Conservation (phyloP, 1,139 yeast genomes). For the Geotrichum restrictum region DNA sequence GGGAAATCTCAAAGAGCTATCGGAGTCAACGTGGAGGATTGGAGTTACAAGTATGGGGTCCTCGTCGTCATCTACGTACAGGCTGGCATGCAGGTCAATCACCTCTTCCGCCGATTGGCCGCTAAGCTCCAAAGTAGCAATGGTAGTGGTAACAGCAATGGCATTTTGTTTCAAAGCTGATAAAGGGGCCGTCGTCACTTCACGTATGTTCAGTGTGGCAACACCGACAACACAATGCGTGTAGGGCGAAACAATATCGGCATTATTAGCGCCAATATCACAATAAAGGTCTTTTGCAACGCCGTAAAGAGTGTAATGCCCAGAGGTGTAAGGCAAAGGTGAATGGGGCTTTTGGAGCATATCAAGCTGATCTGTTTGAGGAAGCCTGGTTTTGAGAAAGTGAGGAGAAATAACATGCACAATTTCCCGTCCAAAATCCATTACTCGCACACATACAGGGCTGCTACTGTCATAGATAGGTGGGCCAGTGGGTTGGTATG, state of each 20-base stretch:
- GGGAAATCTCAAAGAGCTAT: slow-evolving; percentile 10
- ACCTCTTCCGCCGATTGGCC: slow-evolving; percentile 19
- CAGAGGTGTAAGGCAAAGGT: slow-evolving; percentile 20
- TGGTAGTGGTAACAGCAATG: slow-evolving; percentile 14
- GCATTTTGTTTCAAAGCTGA: slow-evolving; percentile 13
- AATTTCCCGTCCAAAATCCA: slow-evolving; percentile 24
- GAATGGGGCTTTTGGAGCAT: slow-evolving; percentile 7
- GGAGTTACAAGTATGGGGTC: slow-evolving; percentile 8
- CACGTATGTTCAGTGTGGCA: slow-evolving; percentile 15
- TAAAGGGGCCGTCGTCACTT: slow-evolving; percentile 5
- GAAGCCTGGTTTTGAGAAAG: slow-evolving; percentile 13
- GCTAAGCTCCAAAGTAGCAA: slow-evolving; percentile 3
- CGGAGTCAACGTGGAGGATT: not conserved
- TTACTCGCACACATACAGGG: slow-evolving; percentile 26
- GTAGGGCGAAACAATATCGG: slow-evolving; percentile 26
- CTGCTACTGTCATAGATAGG: slow-evolving; percentile 4
- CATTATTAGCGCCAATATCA: slow-evolving; percentile 12
- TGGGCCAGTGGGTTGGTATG: slow-evolving; percentile 2
- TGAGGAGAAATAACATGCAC: slow-evolving; percentile 20
- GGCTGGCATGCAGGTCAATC: slow-evolving; percentile 17
- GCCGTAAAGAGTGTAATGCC: slow-evolving; percentile 6
- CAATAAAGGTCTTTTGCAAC: slow-evolving; percentile 14
- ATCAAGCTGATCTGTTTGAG: slow-evolving; percentile 6
- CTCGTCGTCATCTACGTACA: not conserved
- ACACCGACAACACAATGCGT: slow-evolving; percentile 26